Evolutionary conservation across 139 green algal genomes (phyloP).

Genomic region (Chlamydomonas incerta): DNA sequence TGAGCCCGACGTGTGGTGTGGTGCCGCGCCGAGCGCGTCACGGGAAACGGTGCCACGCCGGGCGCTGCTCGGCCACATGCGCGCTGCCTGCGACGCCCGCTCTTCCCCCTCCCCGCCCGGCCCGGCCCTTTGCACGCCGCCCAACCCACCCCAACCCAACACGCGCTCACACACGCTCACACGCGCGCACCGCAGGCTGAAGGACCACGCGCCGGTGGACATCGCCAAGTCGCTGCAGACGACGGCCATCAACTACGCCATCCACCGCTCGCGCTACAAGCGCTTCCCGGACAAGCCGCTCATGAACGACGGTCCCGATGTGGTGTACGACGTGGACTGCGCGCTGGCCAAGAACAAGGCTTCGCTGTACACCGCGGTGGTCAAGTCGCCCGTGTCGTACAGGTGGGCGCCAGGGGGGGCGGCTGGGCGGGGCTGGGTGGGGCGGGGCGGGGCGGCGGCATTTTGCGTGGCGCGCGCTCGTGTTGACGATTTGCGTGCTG

Average conservation of each 20-base stretch:
- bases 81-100: background rate
- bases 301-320: slow-evolving; percentile 34
- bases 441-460: too few species aligned
- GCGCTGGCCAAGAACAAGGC: slow-evolving; percentile 26
- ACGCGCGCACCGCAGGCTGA: background rate
- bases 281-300: slow-evolving; percentile 44
- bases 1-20: too few species aligned
- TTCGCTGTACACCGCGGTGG: slow-evolving; percentile 24
- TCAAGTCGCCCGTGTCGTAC: slow-evolving; percentile 34
- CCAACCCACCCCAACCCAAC: background rate
- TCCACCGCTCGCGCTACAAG: slow-evolving; percentile 52
- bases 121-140: background rate
- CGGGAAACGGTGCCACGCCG: too few species aligned
- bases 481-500: too few species aligned
- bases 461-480: too few species aligned
- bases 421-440: too few species aligned
- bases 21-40: too few species aligned
- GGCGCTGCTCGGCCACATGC: too few species aligned
- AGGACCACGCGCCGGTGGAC: slow-evolving; percentile 33
- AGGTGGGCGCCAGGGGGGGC: too few species aligned
- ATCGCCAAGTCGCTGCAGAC: slow-evolving; percentile 24
- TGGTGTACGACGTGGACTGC: slow-evolving; percentile 49
- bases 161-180: background rate
- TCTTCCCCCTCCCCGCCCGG: background rate
- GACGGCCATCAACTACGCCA: slow-evolving; percentile 45